Conservation (phyloP, 768 basidiomycete genomes). For the Filobasidium wieringae region DNA sequence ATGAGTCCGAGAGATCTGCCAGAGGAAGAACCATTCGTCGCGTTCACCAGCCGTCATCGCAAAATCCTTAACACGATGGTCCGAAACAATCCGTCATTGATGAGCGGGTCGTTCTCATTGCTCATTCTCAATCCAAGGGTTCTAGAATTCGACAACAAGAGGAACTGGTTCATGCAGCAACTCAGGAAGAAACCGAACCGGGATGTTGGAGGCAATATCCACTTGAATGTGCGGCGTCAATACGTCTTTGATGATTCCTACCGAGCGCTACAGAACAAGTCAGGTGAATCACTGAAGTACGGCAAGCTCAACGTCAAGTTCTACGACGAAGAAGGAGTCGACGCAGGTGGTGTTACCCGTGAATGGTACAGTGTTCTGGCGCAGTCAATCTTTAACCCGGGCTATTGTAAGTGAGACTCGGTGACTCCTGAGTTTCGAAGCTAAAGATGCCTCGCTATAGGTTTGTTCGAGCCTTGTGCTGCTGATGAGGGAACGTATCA, state of each 20-base stretch:
- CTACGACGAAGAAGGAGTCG: conserved; percentile 93
- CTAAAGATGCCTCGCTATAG: conserved; percentile 33
- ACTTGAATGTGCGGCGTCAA: conserved; percentile 37
- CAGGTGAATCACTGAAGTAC: conserved; percentile 91
- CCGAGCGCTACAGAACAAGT: conserved; percentile 75
- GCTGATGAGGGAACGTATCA: conserved; percentile 92
- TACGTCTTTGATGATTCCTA: conserved; percentile 97
- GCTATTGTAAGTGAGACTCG: conserved; percentile 46
- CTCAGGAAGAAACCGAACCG: conserved; percentile 24
- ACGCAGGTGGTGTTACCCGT: conserved; percentile 92
- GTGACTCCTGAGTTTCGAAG: neutral
- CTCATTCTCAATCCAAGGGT: conserved; percentile 91
- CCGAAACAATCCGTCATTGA: conserved; percentile 90
- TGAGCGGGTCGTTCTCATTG: conserved; percentile 96
- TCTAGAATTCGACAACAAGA: conserved; percentile 98
- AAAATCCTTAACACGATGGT: conserved; percentile 95
- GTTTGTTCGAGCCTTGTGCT: conserved; percentile 93
- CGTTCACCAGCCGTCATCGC: conserved; percentile 84
- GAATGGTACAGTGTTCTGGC: conserved; percentile 99
- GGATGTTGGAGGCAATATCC: conserved; percentile 16
- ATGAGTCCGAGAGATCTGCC: conserved; percentile 44
- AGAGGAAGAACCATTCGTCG: conserved; percentile 82
- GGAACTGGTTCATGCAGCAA: conserved; percentile 49
- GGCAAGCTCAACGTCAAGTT: conserved; percentile 95
- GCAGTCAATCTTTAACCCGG: conserved; percentile 97